Evolutionary conservation across 2,329 filamentous ascomycete genomes (phyloP).

Genomic region (Diaporthe sp.): DNA sequence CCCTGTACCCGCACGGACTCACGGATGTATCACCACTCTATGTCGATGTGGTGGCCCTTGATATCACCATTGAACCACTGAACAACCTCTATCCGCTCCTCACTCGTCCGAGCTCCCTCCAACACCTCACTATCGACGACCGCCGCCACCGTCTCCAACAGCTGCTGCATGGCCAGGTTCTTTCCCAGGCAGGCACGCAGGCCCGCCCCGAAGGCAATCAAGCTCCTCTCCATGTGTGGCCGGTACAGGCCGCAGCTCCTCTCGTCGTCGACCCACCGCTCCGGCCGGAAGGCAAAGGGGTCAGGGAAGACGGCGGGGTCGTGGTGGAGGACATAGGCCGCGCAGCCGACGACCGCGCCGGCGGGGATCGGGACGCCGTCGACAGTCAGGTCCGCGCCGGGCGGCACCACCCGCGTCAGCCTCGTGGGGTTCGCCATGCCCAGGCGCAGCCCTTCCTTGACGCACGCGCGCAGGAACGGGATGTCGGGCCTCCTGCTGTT

Average conservation of each 20-base stretch:
- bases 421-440: conserved; percentile 43
- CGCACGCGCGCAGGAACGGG: conserved; percentile 56
- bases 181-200: conserved; percentile 44
- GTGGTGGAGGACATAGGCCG: conserved; percentile 71
- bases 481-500: conserved; percentile 66
- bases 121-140: conserved; percentile 29
- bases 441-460: conserved; percentile 44
- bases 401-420: conserved; percentile 39
- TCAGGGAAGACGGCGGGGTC: conserved; percentile 44
- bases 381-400: conserved; percentile 50
- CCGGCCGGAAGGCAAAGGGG: conserved; percentile 42
- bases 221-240: conserved; percentile 10
- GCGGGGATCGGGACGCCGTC: conserved; percentile 67
- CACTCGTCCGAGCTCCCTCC: conserved; percentile 23
- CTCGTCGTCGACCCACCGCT: conserved; percentile 43
- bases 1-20: background rate
- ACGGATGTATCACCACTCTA: conserved; percentile 15
- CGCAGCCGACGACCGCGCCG: conserved; percentile 74
- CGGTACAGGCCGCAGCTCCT: background rate
- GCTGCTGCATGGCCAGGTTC: conserved; percentile 42
- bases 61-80: conserved; percentile 40
- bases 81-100: conserved; percentile 35
- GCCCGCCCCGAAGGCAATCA: conserved; percentile 45
- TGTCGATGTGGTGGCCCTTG: conserved; percentile 37
- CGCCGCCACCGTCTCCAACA: conserved; percentile 15